Evolutionary conservation across 495 filamentous ascomycete genomes (phyloP).

Genomic region (Aspergillus sparsus): DNA sequence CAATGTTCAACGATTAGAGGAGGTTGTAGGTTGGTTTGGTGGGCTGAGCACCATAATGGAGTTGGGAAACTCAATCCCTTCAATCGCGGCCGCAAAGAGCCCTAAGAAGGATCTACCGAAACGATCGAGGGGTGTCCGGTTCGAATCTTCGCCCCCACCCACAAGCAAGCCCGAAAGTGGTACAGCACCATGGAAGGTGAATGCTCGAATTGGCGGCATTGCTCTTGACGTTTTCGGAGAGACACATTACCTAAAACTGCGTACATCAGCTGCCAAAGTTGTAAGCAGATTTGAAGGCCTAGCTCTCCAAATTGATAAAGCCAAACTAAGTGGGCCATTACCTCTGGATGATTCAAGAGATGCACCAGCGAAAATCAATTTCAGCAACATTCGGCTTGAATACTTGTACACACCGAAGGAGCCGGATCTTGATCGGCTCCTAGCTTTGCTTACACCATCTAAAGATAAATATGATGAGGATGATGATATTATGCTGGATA

Average conservation of each 20-base stretch:
- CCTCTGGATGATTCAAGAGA: constrained; percentile 44
- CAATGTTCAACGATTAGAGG: constrained; percentile 80
- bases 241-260: constrained; percentile 69
- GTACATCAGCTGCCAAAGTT: constrained; percentile 78
- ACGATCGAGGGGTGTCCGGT: constrained; percentile 66
- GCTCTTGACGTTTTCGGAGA: constrained; percentile 72
- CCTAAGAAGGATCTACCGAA: constrained; percentile 32
- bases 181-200: constrained; percentile 62
- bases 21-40: constrained; percentile 84
- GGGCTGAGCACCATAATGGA: constrained; percentile 91
- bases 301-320: constrained; percentile 71
- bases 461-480: constrained; percentile 88
- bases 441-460: constrained; percentile 87
- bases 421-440: constrained; percentile 74
- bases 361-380: constrained; percentile 52
- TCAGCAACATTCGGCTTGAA: constrained; percentile 70
- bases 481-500: constrained; percentile 94
- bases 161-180: constrained; percentile 23
- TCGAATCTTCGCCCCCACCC: constrained; percentile 50
- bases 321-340: constrained; percentile 71
- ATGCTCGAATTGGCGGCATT: constrained; percentile 75
- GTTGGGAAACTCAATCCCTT: constrained; percentile 79
- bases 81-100: constrained; percentile 59
- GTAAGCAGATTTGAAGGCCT: constrained; percentile 69
- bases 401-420: constrained; percentile 73